Base-by-base conservation (phyloP, 2,329 filamentous ascomycete species). In the Epichloe sibirici region DNA sequence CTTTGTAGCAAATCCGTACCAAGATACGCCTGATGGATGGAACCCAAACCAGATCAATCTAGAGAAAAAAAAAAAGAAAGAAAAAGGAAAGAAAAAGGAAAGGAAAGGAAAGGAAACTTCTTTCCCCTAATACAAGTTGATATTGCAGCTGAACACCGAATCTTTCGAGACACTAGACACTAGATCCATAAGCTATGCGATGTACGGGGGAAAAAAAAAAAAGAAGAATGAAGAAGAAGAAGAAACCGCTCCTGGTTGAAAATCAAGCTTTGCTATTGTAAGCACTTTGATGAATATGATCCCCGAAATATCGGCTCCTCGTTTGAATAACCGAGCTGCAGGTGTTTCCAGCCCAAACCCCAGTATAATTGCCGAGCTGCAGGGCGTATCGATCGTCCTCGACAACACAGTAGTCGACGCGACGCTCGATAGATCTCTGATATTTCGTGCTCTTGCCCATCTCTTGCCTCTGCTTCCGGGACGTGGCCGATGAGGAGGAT, bases 281-380 rank as follows among this genome's bases (percentile, higher is more conserved):
- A 2, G 51, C 38, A 44, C 52, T 53, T 15, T 57, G 56, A 45
- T 58, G 57, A 9, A 60, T 53, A 35, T 57, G 51, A 48, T 59
- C 56, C 7, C 53, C 57, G 38, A 60, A 60, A 28, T 52, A 60
- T 7, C 44, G 48, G 49, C 53, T 60, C 23, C 57, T 51, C 25
- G 50, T 55, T 38, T 55, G 56, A 1, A 53, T 52, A 31, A 52
- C 54, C 15, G 53, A 49, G 12, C 42, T 49, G 15, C 17, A 52
- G 28, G 46, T 28, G 15, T 54, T 44, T 1, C 57, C 57, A 3
- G 58, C 55, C 58, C 58, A 60, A 15, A 58, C 46, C n/a, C 55
- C 58, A 8, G 58, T 60, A 31, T 60, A 60, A 44, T 60, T 59
- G 45, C 57, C 58, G 17, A 53, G 54, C 37, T 48, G 17, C 13